Conservation (phyloP, 805 yeast genomes). For the Candida verbasci region DNA sequence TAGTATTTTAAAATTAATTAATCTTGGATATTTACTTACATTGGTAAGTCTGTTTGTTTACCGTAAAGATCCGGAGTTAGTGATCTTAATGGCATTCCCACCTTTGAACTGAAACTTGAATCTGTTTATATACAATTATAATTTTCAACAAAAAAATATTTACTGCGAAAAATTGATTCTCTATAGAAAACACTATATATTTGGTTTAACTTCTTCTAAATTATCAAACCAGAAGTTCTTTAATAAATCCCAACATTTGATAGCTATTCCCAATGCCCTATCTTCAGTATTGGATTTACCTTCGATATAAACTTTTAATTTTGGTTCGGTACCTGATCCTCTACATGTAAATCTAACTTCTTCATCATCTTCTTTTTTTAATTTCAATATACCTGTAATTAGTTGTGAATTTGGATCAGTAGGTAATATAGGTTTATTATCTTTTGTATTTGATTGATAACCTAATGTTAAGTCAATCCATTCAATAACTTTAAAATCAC, state of each 20-base stretch:
- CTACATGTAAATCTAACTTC: slow-evolving; percentile 74
- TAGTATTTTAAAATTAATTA: background rate
- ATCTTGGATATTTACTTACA: slow-evolving; percentile 20
- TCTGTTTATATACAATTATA: background rate
- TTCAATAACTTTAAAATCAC: slow-evolving; percentile 49
- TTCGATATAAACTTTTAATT: slow-evolving; percentile 86
- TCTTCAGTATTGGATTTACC: slow-evolving; percentile 50
- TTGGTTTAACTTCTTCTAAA: slow-evolving; percentile 24
- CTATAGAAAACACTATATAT: too few relatives aligned
- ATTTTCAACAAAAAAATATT: background rate
- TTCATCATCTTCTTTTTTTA: slow-evolving; percentile 36
- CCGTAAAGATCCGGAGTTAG: slow-evolving; percentile 24
- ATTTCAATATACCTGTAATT: slow-evolving; percentile 62
- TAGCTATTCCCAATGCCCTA: slow-evolving; percentile 50
- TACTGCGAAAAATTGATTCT: background rate
- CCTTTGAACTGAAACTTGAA: too few relatives aligned
- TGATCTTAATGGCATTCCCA: slow-evolving; percentile 5
- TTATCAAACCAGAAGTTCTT: slow-evolving; percentile 58
- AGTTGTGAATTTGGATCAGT: slow-evolving; percentile 73
- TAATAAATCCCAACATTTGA: slow-evolving; percentile 62
- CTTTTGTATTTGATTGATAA: slow-evolving; percentile 63
- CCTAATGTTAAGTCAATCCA: slow-evolving; percentile 89
- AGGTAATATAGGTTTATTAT: slow-evolving; percentile 62
- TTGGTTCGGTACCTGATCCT: slow-evolving; percentile 97
- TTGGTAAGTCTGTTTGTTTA: slow-evolving; percentile 45